Percentiles rank a stretch among this genome's conserved stretches.
These are phyloP conservation scores for Ophiostoma fasciatum DNA, from an alignment of 2,329 filamentous ascomycete genomes.

Conservation along the genomic window DNA sequence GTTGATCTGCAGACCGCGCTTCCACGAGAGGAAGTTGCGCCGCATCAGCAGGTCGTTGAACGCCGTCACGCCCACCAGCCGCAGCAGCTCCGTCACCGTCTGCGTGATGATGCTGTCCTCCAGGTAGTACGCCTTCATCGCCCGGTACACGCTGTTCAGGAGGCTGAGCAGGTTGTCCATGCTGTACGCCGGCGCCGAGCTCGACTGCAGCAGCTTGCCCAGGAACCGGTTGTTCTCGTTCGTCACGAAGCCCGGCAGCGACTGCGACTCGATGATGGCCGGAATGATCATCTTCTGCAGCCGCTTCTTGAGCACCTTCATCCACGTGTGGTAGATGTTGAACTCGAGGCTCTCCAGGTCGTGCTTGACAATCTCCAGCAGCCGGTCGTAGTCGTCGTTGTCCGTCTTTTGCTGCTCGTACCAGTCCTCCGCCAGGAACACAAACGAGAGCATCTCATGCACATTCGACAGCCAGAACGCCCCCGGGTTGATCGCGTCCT, in stretches of 20 bases:
- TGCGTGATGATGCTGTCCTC: slow-evolving; percentile 94
- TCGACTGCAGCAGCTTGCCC: slow-evolving; percentile 85
- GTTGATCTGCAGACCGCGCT: slow-evolving; percentile 97
- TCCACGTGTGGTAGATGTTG: slow-evolving; percentile 99
- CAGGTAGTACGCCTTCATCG: slow-evolving; percentile 97
- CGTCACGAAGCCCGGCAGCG: slow-evolving; percentile 92
- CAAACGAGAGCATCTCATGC: slow-evolving; percentile 98
- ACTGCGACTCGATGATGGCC: slow-evolving; percentile 97
- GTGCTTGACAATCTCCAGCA: slow-evolving; percentile 97
- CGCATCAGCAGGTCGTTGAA: slow-evolving; percentile 98
- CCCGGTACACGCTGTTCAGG: slow-evolving; percentile 92
- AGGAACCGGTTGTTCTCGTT: slow-evolving; percentile 98
- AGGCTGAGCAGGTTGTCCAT: slow-evolving; percentile 97
- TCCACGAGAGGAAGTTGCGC: slow-evolving; percentile 97
- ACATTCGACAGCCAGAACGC: slow-evolving; percentile 99
- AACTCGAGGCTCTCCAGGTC: slow-evolving; percentile 96
- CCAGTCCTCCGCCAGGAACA: slow-evolving; percentile 98
- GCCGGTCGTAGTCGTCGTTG: slow-evolving; percentile 95
- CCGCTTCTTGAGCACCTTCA: slow-evolving; percentile 99
- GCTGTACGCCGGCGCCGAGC: slow-evolving; percentile 87
- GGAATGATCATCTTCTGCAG: slow-evolving; percentile 99
- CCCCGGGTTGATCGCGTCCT: slow-evolving; percentile 91
- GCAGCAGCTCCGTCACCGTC: slow-evolving; percentile 83
- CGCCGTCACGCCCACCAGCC: slow-evolving; percentile 87
- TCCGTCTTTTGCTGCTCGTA: slow-evolving; percentile 99